Evolutionary conservation across 1,284 basidiomycete genomes (phyloP), one percentile per base, ranked within the genome.

Genomic region (Apiotrichum gamsii): DNA sequence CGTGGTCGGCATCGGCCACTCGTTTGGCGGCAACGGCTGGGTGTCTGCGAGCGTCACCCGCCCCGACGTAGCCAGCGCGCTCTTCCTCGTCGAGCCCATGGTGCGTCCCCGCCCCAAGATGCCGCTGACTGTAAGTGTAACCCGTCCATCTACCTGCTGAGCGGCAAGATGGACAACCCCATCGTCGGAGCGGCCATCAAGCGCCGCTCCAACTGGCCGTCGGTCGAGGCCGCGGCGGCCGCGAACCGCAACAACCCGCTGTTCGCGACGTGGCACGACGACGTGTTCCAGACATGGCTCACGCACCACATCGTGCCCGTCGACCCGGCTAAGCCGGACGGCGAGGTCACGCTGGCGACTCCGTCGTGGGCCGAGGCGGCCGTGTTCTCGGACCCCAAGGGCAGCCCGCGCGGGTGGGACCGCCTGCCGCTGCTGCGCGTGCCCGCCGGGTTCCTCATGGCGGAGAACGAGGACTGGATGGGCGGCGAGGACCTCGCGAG

Each of bases 21-120:
- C 87, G 0, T 82, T 85, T 50, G 86, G 88, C 21, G 87, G 85
- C 3, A 83, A 81, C 55, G 79, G 80, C 5, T 75, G 78, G 76
- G 58, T 64, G 8, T 76, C 83, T 20, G 82, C 82, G 1, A 82
- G 84, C 8, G 53, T 82, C 16, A 75, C 78, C 13, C 70, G 75
- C 45, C 87, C 89, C 0, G 71, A 74, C 2, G 72, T 93, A 8
- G 88, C 91, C 70, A 75, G 81, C 16, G 78, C 80, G 0, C 70
- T 94, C 24, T 74, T 90, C 36, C 77, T 93, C 14, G 71, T 93
- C 23, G 91, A 96, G 64, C 89, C 93, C 0, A 65, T 67, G 59
- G 23, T 21, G 48, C 66, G 75, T 37, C 52, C 47, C 32, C n/a
- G 24, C 15, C 18, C n/a, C 21, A 14, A n/a, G 15, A 19, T 20